These are phyloP conservation scores for Kluyveromyces lactis DNA, from an alignment of 805 yeast species.

Conservation along the genomic window DNA sequence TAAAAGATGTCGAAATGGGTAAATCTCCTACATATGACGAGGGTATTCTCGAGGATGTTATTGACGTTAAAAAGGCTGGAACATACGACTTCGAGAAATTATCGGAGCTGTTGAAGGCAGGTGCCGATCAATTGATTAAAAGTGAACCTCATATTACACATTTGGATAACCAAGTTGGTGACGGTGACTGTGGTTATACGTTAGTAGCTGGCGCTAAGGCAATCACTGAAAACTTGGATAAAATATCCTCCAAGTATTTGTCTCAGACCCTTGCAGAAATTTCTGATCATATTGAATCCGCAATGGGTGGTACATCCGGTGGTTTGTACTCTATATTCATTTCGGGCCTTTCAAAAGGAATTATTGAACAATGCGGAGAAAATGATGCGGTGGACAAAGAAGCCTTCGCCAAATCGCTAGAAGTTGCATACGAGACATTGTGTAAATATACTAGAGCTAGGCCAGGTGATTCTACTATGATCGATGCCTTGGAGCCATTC, in stretches of 20 bases:
- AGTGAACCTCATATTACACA: conserved; percentile 81
- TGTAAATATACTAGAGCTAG: conserved; percentile 86
- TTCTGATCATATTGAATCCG: conserved; percentile 76
- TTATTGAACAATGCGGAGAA: conserved; percentile 25
- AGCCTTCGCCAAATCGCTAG: conserved; percentile 41
- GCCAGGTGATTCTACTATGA: conserved; percentile 77
- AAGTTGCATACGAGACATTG: conserved; percentile 57
- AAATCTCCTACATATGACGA: conserved; percentile 27
- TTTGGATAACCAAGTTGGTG: conserved; percentile 86
- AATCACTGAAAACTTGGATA: conserved; percentile 44
- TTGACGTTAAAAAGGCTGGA: conserved; percentile 31
- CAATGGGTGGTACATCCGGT: conserved; percentile 98
- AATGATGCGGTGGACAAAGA: conserved; percentile 25
- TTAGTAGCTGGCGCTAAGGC: conserved; percentile 75
- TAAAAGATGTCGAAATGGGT: conserved; percentile 18
- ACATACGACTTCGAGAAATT: conserved; percentile 28
- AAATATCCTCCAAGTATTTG: conserved; percentile 33
- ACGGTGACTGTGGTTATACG: conserved; percentile 96
- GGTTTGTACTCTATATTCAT: conserved; percentile 83
- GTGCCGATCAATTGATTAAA: conserved; percentile 44
- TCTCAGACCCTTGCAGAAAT: conserved; percentile 58
- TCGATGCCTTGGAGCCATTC: conserved; percentile 87
- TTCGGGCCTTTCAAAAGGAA: conserved; percentile 60
- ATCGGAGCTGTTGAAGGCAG: conserved; percentile 34
- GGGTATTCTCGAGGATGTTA: conserved; percentile 23